Percentiles rank a stretch among this genome's conserved stretches.
Evolutionary conservation across 1,284 basidiomycete genomes (phyloP).

Genomic region (Fomitopsis betulina): DNA sequence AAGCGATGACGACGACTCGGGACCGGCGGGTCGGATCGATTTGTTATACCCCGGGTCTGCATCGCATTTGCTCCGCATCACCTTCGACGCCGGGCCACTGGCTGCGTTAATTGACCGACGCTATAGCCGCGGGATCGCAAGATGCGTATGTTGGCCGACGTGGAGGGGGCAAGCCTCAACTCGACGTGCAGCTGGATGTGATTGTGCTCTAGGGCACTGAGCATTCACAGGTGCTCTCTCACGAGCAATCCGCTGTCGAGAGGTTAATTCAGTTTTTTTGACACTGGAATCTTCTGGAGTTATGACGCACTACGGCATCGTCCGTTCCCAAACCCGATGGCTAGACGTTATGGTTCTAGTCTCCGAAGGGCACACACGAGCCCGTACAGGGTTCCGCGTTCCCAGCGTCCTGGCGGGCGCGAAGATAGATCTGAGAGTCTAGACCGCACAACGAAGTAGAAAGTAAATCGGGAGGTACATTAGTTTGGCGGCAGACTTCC

Average conservation of each 20-base stretch:
- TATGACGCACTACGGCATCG: not conserved
- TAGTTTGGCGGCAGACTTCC: slow-evolving; percentile 1
- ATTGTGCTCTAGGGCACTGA: not conserved
- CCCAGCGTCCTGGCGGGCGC: not conserved
- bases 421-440: not conserved
- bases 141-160: not conserved
- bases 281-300: not conserved
- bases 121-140: not conserved
- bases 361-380: not conserved
- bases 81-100: not conserved
- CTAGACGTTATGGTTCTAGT: not conserved
- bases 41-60: not conserved
- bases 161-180: not conserved
- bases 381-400: not conserved
- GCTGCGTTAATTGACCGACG: not conserved
- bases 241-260: not conserved
- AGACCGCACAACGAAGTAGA: not conserved
- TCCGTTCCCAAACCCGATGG: not conserved
- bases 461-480: not conserved
- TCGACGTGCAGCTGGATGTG: not conserved
- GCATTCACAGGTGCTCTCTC: not conserved
- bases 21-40: slow-evolving; percentile 2
- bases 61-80: not conserved
- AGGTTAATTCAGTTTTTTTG: not conserved
- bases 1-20: not conserved